Evolutionary conservation across 179 eudicot species (phyloP), one percentile per base, ranked within the genome.

Genomic region (Camellia oleifera): DNA sequence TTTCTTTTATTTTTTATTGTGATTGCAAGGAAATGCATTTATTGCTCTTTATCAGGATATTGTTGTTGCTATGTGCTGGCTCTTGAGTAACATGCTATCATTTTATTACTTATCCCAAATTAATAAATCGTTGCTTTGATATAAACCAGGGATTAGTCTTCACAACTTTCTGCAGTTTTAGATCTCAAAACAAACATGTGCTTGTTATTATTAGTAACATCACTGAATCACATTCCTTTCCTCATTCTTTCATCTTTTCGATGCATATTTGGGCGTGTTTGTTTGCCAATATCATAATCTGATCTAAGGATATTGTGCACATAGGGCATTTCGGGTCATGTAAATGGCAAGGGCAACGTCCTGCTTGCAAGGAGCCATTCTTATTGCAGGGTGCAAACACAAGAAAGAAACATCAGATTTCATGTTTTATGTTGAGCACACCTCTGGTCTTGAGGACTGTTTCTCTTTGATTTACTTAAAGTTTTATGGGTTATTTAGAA

Each of bases 91-190:
- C 14, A 77, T n/a, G 13, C 42, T 26, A 8, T 15, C 11, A 8
- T 57, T 17, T 26, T 26, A 26, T 26, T 58, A 3, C 62, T 3
- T 15, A 58, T 58, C 54, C 32, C 1, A 26, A 26, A 26, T 26
- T 26, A 26, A 26, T 26, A 18, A 15, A n/a, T 45, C 26, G 7
- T 26, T 53, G 61, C 44, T 32, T 73, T 72, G 18, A 54, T 53
- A 52, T 50, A 53, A 26, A 73, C 2, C 45, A 54, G 0, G 63
- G 44, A 23, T 23, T 26, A 12, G 42, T 56, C 26, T 74, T 74
- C 48, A 23, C 77, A 15, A 18, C 66, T 56, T 73, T 73, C 45
- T 73, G 76, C 76, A 73, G 64, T 72, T 72, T 72, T 9, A 52
- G 61, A 52, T 18, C 42, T 52, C 17, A 52, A 50, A 52, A 72